Evolutionary conservation across 139 green algal species (phyloP), one percentile per base, ranked within the genome.

Genomic region (Micromonas pusilla): DNA sequence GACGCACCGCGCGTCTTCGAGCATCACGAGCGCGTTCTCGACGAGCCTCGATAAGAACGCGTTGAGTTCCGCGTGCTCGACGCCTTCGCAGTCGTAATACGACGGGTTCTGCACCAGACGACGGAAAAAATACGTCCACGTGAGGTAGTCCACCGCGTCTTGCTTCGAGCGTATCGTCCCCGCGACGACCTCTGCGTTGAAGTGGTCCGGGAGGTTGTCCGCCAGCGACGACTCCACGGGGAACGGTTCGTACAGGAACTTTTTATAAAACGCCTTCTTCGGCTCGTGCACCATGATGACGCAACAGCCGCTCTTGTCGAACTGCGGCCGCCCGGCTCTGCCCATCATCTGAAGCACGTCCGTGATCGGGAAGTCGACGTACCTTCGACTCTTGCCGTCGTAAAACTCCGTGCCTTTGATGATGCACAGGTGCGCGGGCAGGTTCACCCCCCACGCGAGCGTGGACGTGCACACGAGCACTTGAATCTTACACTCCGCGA

Each of bases 221-320:
- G 79, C 86, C 45, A 98, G 89, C 63, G 79, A 88, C 68, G 84
- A 93, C 88, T 99, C 95, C 71, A 99, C 94, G 3, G 95, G 95
- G 85, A 98, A 98, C 28, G 95, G 95, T 84, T 97, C 94, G 75
- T 98, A 98, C 79, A 99, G 83, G 84, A 97, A 99, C 84, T 96
- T 94, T 81, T 98, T 98, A 87, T 97, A 98, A 81, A 98, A 99
- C 70, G 86, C 87, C 86, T 99, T 99, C 81, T 98, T 98, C 74
- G 95, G 91, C 78, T 98, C 95, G 80, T 97, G 88, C 79, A 95
- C 95, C 87, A 99, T 95, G 82, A 99, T 96, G 31, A 99, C 94
- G 0, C 92, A 92, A 52, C 95, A 87, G 34, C 90, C 95, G 54
- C 92, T 87, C 6, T 81, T 79, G 83, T 99, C 94, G 80, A 90